These are phyloP conservation scores for Dactylella cylindrospora DNA, from an alignment of 2,329 filamentous ascomycete genomes.

Conservation along the genomic window DNA sequence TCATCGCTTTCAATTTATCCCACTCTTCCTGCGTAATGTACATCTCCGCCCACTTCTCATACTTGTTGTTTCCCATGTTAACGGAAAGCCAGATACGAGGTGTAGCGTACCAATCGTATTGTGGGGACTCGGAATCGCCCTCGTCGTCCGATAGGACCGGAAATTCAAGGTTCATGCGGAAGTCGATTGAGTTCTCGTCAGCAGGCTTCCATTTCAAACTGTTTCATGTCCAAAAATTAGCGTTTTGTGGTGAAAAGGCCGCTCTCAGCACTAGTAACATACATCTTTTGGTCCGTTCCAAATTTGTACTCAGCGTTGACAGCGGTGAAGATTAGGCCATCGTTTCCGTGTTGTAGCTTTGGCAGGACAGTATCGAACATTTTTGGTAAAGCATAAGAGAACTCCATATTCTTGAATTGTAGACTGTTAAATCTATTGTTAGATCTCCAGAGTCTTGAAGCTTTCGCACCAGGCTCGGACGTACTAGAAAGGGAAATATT, in stretches of 20 bases:
- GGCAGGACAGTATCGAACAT: conserved; percentile 90
- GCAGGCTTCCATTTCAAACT: conserved; percentile 99
- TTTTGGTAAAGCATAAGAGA: conserved; percentile 83
- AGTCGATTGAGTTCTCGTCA: conserved; percentile 92
- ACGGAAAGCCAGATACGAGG: conserved; percentile 35
- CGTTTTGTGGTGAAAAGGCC: not conserved
- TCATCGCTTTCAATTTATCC: conserved; percentile 73
- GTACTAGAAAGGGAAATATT: conserved; percentile 70
- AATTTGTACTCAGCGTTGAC: conserved; percentile 79
- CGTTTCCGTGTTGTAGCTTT: conserved; percentile 84
- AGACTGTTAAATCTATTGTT: conserved; percentile 58
- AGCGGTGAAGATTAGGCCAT: conserved; percentile 97
- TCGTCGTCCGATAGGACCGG: conserved; percentile 69
- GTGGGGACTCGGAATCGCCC: conserved; percentile 55
- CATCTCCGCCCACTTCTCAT: conserved; percentile 68
- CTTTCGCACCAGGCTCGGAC: no score
- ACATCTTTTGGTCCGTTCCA: conserved; percentile 70
- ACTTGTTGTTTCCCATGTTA: conserved; percentile 52
- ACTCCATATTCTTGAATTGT: conserved; percentile 84
- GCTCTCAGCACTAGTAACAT: no score
- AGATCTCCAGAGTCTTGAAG: no score
- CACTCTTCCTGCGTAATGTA: conserved; percentile 75
- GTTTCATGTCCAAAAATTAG: conserved; percentile 56
- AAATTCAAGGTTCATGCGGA: conserved; percentile 76
- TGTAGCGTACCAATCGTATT: conserved; percentile 43